Conservation (phyloP, 345 rosid species). For the Boechera stricta region DNA sequence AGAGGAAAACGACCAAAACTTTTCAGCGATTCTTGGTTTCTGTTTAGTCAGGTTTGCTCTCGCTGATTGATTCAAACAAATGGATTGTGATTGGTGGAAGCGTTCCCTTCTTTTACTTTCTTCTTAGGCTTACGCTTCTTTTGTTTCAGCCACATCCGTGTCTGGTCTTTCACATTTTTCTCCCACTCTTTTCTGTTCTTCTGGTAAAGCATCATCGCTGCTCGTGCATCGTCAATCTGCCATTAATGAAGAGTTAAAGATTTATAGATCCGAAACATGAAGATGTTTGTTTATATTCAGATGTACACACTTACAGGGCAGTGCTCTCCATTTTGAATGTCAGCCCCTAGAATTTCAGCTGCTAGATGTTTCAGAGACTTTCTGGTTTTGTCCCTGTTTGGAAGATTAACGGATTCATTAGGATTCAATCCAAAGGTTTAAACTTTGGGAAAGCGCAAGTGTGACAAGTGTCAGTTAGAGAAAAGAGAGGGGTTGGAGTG, state of each 20-base stretch:
- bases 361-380: constrained; percentile 85
- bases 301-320: constrained; percentile 72
- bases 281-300: constrained; percentile 7
- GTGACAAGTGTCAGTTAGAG: constrained; percentile 7
- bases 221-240: constrained; percentile 87
- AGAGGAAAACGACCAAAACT: constrained; percentile 22
- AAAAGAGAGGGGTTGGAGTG: not conserved
- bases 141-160: constrained; percentile 61
- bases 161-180: constrained; percentile 64
- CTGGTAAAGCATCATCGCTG: constrained; percentile 88
- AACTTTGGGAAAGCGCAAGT: constrained; percentile 15
- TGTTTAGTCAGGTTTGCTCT: constrained; percentile 7
- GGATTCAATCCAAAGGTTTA: not conserved
- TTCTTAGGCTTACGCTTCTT: constrained; percentile 72
- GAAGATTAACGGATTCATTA: not conserved
- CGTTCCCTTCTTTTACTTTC: constrained; percentile 48
- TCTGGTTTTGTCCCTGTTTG: constrained; percentile 65
- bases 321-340: constrained; percentile 94
- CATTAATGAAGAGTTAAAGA: not conserved
- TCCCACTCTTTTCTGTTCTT: constrained; percentile 80
- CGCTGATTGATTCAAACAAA: constrained; percentile 25
- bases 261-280: not conserved
- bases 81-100: constrained; percentile 12
- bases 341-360: constrained; percentile 75
- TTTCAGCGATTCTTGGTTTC: constrained; percentile 14